A percentile compares a stretch with the other conserved stretches of the same genome.
phyloP scores from a whole-genome alignment of 2,329 filamentous ascomycete species.

The Fusarium dlaminii region DNA sequence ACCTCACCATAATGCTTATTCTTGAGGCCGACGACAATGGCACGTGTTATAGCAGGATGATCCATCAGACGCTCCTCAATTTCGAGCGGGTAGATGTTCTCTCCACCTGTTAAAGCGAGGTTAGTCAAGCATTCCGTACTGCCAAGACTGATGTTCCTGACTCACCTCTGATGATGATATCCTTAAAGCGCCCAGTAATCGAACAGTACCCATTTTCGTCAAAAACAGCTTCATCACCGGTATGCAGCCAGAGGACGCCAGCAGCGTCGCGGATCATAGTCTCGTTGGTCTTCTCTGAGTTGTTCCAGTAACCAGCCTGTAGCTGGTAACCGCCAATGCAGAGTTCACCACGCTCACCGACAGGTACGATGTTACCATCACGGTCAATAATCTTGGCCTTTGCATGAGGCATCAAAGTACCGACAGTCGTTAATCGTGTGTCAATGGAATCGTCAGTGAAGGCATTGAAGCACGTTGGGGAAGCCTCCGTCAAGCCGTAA shows the following conservation, averaged over 20 bases:
- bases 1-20: conserved; percentile 79
- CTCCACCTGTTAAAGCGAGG: conserved; percentile 62
- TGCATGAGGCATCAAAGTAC: conserved; percentile 78
- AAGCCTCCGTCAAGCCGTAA: conserved; percentile 80
- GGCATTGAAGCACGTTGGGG: conserved; percentile 83
- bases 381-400: conserved; percentile 81
- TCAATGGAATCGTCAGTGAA: conserved; percentile 77
- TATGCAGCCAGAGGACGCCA: conserved; percentile 69
- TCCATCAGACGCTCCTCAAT: conserved; percentile 77
- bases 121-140: conserved; percentile 37
- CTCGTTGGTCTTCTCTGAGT: conserved; percentile 76
- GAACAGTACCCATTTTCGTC: conserved; percentile 75
- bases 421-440: conserved; percentile 75
- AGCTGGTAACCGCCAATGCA: conserved; percentile 83
- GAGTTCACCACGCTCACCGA: conserved; percentile 76
- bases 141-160: not conserved
- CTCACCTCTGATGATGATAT: conserved; percentile 78
- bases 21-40: conserved; percentile 75
- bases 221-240: conserved; percentile 75
- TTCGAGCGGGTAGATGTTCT: conserved; percentile 79
- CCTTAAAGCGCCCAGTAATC: conserved; percentile 81
- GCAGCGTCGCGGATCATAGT: conserved; percentile 63
- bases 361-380: conserved; percentile 70
- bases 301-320: conserved; percentile 74
- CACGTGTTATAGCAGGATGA: conserved; percentile 69